A percentile compares a stretch with the other conserved stretches of the same genome.
Evolutionary conservation across 2,329 filamentous ascomycete species (phyloP).

Genomic region (Grosmannia serpens): DNA sequence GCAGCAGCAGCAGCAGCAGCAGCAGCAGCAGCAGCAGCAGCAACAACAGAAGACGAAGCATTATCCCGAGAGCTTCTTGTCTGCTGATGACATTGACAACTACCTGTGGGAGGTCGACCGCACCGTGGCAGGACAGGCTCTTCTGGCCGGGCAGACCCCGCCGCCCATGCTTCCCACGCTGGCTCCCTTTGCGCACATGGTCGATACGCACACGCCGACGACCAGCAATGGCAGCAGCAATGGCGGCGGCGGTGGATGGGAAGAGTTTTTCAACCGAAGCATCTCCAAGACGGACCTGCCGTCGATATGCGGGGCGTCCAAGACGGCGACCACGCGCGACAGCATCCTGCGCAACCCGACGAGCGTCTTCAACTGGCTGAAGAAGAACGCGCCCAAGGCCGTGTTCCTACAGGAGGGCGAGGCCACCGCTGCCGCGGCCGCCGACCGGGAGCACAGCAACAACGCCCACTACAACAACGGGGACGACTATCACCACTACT

Average conservation of each 20-base stretch:
- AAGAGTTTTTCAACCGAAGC: constrained; percentile 20
- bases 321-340: constrained; percentile 29
- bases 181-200: constrained; percentile 33
- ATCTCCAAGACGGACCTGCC: constrained; percentile 22
- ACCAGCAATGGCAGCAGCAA: background rate
- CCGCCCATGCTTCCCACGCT: constrained; percentile 33
- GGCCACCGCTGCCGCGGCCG: constrained; percentile 17
- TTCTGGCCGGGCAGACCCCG: constrained; percentile 16
- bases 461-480: constrained; percentile 14
- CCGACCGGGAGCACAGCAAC: constrained; percentile 22
- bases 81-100: constrained; percentile 60
- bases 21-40: constrained; percentile 17
- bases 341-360: constrained; percentile 64
- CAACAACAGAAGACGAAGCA: background rate
- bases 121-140: constrained; percentile 30
- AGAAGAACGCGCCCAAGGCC: constrained; percentile 71
- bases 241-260: constrained; percentile 17
- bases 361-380: constrained; percentile 92
- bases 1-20: too few species aligned
- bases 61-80: constrained; percentile 55
- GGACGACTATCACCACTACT: constrained; percentile 18
- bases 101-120: constrained; percentile 57
- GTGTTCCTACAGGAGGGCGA: constrained; percentile 66
- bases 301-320: constrained; percentile 25
- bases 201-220: constrained; percentile 15